phyloP scores from a whole-genome alignment of 768 basidiomycete genomes.

The Lentinula sp. region DNA sequence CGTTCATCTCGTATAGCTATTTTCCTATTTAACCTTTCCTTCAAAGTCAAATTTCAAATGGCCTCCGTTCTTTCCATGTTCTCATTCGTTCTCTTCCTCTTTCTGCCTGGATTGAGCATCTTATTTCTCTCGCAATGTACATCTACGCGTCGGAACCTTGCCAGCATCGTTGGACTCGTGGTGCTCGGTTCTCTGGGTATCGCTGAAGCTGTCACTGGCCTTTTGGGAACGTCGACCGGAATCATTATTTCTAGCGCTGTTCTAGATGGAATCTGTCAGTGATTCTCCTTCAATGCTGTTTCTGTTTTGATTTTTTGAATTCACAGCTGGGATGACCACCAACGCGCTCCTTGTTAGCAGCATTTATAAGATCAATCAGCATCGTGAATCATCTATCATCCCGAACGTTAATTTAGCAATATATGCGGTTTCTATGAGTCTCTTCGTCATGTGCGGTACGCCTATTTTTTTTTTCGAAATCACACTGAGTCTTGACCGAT shows the following conservation, averaged over 20 bases:
- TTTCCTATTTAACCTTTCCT: background rate
- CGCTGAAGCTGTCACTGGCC: background rate
- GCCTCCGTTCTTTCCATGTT: background rate
- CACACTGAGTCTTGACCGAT: background rate
- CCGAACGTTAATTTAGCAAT: background rate
- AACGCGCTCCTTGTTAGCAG: background rate
- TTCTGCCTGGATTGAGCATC: background rate
- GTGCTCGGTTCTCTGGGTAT: background rate
- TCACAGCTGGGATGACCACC: background rate
- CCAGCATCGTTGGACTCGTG: background rate
- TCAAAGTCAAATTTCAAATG: background rate
- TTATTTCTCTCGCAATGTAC: background rate
- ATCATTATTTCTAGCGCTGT: background rate
- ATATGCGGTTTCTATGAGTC: background rate
- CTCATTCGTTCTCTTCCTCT: background rate
- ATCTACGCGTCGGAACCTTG: background rate
- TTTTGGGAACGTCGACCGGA: background rate
- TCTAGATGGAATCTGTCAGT: background rate
- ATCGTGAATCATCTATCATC: background rate
- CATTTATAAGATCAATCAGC: background rate
- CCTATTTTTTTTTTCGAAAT: background rate
- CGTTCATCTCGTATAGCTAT: background rate
- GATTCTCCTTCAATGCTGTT: background rate
- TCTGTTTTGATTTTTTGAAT: background rate
- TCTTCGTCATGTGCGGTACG: background rate